Percentiles rank a stretch among this genome's conserved stretches.
phyloP scores from a whole-genome alignment of 768 basidiomycete species.

The Melanogaster broomeanus region DNA sequence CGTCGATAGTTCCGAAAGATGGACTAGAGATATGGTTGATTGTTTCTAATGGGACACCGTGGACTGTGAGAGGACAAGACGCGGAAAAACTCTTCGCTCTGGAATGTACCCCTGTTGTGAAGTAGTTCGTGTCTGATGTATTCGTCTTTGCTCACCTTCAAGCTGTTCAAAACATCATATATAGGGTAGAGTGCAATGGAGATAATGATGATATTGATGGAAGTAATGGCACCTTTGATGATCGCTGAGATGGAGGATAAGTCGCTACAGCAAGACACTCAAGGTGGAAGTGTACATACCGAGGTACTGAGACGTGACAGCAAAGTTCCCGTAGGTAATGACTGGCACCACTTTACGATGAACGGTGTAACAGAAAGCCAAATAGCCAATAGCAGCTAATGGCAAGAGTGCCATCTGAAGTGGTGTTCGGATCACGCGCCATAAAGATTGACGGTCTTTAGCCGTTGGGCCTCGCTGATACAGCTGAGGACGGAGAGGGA shows the following conservation, averaged over 20 bases:
- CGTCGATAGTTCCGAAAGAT: constrained; percentile 17
- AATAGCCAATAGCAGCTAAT: constrained; percentile 26
- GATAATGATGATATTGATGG: constrained; percentile 29
- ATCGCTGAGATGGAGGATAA: constrained; percentile 11
- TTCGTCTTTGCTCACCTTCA: constrained; percentile 12
- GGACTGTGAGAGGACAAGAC: constrained; percentile 6
- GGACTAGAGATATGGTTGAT: constrained; percentile 25
- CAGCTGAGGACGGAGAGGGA: constrained; percentile 6
- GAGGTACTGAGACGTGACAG: constrained; percentile 19
- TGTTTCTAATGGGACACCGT: constrained; percentile 24
- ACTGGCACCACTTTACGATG: constrained; percentile 25
- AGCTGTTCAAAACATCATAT: constrained; percentile 10
- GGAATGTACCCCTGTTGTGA: no score
- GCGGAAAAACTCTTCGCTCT: constrained; percentile 34
- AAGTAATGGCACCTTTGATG: constrained; percentile 29
- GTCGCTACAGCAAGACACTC: background rate
- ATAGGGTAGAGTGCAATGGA: constrained; percentile 29
- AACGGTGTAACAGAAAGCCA: constrained; percentile 30
- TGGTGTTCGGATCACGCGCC: constrained; percentile 7
- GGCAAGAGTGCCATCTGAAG: constrained; percentile 24
- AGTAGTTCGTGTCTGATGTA: background rate
- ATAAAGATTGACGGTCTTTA: background rate
- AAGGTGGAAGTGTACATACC: constrained; percentile 7
- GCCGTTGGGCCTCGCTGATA: background rate
- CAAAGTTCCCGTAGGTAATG: constrained; percentile 21